Percentiles rank a stretch among this genome's conserved stretches.
Evolutionary conservation across 148 eudicot genomes (phyloP).

Genomic region (Nepenthes gracilis): DNA sequence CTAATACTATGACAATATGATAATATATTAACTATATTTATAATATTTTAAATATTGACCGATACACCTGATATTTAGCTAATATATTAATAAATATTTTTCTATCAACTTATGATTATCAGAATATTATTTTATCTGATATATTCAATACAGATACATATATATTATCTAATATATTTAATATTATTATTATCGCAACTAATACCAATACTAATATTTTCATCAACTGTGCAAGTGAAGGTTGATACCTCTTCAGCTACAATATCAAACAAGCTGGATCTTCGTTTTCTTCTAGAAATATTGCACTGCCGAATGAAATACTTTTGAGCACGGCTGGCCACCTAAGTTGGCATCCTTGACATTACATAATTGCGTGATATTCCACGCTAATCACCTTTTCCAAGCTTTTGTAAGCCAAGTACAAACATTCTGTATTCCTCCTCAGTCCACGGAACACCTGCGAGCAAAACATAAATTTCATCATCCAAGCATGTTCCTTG

Average conservation of each 20-base stretch:
- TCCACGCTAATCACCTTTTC: constrained; percentile 95
- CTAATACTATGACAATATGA: too few relatives aligned
- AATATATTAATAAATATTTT: too few relatives aligned
- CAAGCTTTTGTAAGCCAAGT: constrained; percentile 78
- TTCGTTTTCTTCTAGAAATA: constrained; percentile 65
- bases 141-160: too few relatives aligned
- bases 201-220: neutral
- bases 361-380: constrained; percentile 69
- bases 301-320: constrained; percentile 73
- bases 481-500: too few relatives aligned
- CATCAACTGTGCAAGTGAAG: neutral
- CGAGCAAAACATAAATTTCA: neutral
- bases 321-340: constrained; percentile 85
- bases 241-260: constrained; percentile 51
- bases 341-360: constrained; percentile 82
- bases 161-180: too few relatives aligned
- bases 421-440: constrained; percentile 79
- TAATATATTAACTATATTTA: too few relatives aligned
- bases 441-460: constrained; percentile 87
- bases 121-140: too few relatives aligned
- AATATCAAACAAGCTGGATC: constrained; percentile 78
- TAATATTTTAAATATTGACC: too few relatives aligned
- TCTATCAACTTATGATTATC: too few relatives aligned
- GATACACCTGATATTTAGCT: too few relatives aligned
- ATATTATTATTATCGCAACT: too few relatives aligned